Evolutionary conservation across 2,329 filamentous ascomycete genomes (phyloP).

Genomic region (Macrophomina pseudophaseolina): DNA sequence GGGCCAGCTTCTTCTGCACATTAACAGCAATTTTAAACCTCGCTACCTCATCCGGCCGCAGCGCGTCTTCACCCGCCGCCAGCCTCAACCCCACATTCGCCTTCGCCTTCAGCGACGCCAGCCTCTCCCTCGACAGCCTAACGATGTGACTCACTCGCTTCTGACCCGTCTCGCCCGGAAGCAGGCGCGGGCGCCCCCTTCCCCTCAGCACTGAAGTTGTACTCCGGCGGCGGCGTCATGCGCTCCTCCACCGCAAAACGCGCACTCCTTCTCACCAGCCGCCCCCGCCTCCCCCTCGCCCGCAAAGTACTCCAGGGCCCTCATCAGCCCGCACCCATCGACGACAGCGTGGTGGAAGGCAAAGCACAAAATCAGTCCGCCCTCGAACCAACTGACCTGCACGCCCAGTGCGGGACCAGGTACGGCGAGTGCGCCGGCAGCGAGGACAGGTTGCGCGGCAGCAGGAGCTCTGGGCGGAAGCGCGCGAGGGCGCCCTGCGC

Average conservation of each 20-base stretch:
- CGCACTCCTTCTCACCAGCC: not conserved
- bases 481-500: too few species aligned
- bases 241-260: not conserved
- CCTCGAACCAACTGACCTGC: slow-evolving; percentile 9
- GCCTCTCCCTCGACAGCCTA: not conserved
- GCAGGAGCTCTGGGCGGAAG: too few species aligned
- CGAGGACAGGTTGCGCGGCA: too few species aligned
- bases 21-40: slow-evolving; percentile 12
- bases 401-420: not conserved
- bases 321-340: not conserved
- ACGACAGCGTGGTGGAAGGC: slow-evolving; percentile 1
- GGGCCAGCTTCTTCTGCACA: not conserved
- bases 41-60: not conserved
- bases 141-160: not conserved
- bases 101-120: not conserved
- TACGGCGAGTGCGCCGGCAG: too few species aligned
- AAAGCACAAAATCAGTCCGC: slow-evolving; percentile 12
- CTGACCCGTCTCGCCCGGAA: not conserved
- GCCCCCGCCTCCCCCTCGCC: too few species aligned
- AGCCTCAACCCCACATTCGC: not conserved
- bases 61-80: not conserved
- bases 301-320: not conserved
- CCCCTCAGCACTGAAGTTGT: not conserved
- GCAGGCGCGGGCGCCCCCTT: not conserved
- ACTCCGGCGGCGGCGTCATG: not conserved